phyloP scores from a whole-genome alignment of 1,139 yeast species.

The Zygoascus meyerae region DNA sequence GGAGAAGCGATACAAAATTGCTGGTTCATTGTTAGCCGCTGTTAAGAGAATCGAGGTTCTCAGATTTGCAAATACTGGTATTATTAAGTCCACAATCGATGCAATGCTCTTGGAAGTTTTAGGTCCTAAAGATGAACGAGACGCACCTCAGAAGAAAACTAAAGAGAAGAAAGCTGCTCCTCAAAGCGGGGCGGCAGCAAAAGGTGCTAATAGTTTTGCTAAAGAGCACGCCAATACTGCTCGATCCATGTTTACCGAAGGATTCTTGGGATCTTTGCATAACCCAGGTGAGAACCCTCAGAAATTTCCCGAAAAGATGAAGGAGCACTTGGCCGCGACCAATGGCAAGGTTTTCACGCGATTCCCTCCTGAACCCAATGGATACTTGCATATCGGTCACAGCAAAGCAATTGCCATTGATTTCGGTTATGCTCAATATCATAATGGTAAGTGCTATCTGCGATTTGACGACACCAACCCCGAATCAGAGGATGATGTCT shows the following conservation, averaged over 20 bases:
- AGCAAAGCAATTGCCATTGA: slow-evolving; percentile 96
- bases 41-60: slow-evolving; percentile 66
- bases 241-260: slow-evolving; percentile 89
- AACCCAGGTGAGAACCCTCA: slow-evolving; percentile 95
- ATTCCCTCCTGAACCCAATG: slow-evolving; percentile 98
- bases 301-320: slow-evolving; percentile 75
- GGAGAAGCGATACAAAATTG: slow-evolving; percentile 67
- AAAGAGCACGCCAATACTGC: slow-evolving; percentile 22
- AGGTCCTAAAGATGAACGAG: slow-evolving; percentile 97
- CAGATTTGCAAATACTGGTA: slow-evolving; percentile 88
- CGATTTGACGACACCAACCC: slow-evolving; percentile 98
- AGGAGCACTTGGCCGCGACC: slow-evolving; percentile 69
- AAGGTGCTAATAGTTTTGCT: slow-evolving; percentile 19
- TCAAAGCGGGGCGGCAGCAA: slow-evolving; percentile 34
- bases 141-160: slow-evolving; percentile 71
- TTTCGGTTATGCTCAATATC: slow-evolving; percentile 85
- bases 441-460: slow-evolving; percentile 81
- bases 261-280: slow-evolving; percentile 91
- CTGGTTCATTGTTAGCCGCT: slow-evolving; percentile 71
- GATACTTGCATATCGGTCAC: slow-evolving; percentile 94
- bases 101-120: slow-evolving; percentile 58
- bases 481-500: slow-evolving; percentile 94
- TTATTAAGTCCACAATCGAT: slow-evolving; percentile 84
- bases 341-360: slow-evolving; percentile 83
- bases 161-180: slow-evolving; percentile 31